These are phyloP conservation scores for Malassezia brasiliensis DNA, from an alignment of 1,284 basidiomycete genomes.

Conservation along the genomic window DNA sequence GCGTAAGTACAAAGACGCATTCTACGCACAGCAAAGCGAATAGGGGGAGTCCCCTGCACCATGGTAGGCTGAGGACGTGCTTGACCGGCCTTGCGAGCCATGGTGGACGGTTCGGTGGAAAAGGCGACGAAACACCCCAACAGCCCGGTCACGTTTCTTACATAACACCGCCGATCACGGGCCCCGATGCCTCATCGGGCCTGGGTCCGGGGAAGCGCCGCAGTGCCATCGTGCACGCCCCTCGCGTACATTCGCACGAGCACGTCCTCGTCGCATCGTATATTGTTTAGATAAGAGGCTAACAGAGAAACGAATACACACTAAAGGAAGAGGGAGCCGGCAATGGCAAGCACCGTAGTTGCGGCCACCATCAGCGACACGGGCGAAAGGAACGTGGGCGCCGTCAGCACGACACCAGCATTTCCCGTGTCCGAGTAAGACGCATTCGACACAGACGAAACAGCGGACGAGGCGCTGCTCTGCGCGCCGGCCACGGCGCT, in stretches of 20 bases:
- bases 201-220: no score
- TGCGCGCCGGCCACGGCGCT: background rate
- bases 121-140: background rate
- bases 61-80: background rate
- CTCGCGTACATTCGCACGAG: no score
- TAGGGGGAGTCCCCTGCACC: constrained; percentile 13
- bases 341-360: background rate
- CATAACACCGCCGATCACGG: background rate
- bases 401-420: background rate
- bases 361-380: background rate
- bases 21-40: constrained; percentile 18
- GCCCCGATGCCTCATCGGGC: no score
- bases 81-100: constrained; percentile 10
- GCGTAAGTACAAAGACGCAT: background rate
- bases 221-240: no score
- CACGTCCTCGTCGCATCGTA: no score
- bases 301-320: no score
- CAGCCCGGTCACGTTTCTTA: background rate
- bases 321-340: constrained; percentile 1
- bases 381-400: background rate
- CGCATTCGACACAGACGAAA: background rate
- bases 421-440: no score
- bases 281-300: no score
- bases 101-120: background rate
- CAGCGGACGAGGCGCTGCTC: background rate